Base-by-base conservation (phyloP, 805 yeast species). In the Lipomyces sp. region DNA sequence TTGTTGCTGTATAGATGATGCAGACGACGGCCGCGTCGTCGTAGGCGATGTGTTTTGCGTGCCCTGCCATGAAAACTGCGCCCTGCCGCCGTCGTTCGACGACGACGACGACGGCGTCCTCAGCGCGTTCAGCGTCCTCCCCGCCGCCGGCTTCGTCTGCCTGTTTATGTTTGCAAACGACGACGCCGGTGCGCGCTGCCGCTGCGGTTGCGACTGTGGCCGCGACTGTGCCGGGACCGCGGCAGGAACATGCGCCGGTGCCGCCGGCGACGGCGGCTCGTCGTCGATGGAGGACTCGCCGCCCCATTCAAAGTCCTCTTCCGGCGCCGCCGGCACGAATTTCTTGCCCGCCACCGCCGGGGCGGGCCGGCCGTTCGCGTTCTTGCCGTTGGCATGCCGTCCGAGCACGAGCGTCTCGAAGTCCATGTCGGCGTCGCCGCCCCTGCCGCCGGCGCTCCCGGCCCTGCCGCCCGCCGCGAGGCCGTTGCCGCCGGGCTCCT, bases 381-480 rank as follows among this genome's bases (percentile, higher is more conserved):
- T 5, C 19, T 3, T 4, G 37, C 31, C 14, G 26, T 11, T n/a
- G 23, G 18, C 28, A 26, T 24, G 2, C 39, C 52, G 44, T 11
- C 57, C 59, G 8, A 52, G 47, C n/a, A 55, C 57, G 7, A 55
- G 48, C 18, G 59, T 53, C 29, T 55, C 59, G 36, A 55, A 55
- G 34, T 55, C 59, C n/a, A 50, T 56, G 22, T 40, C 51, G 4
- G 39, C 51, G 21, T 50, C 49, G 10, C 55, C 55, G 5, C 55
- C 45, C 38, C 44, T 43, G 1, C 10, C 18, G 13, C 13, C 41
- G n/a, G 29, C 39, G 22, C 35, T 39, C 11, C 29, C 14, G 26
- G 29, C 18, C 14, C 22, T 3, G 22, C 39, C 39, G 14, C 16
- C 37, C 14, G 21, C 6, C 13, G 14, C 29, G 11, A 10, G 21